Base-by-base conservation (phyloP, 495 filamentous ascomycete species). In the Penicillium taxi region DNA sequence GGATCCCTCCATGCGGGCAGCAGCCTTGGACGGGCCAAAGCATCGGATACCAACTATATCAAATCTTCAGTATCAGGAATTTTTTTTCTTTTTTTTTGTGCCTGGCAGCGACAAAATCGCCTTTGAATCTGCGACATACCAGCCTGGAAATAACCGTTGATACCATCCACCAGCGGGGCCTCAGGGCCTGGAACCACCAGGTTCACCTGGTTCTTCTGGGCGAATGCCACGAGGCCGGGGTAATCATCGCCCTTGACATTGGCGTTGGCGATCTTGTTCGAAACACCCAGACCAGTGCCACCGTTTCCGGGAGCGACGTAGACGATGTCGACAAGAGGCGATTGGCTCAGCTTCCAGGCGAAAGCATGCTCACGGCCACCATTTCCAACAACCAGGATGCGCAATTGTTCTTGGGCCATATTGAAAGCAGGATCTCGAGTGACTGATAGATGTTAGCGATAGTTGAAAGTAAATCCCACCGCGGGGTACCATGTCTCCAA, bases 281-380 rank as follows among this genome's bases (percentile, higher is more conserved):
- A 69, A 27, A 65, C 66, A 32, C 61, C 66, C 23, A 54, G 49
- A 15, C 79, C 84, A 21, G 90, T 96, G 26, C 93, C 93, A 34
- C 91, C 91, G 54, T 98, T 98, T 36, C 91, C 91, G 39, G 75
- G 64, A 41, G 63, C 66, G 42, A 72, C 65, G 42, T 66, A 69
- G 41, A 72, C 55, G 29, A 57, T 57, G 42, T 66, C 58, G 35
- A 70, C 70, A 26, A 71, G 64, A 29, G 75, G 65, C 12, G 88
- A 95, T 56, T 94, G 82, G 48, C 77, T 76, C 20, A 96, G 69
- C 61, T 93, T 96, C 90, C 89, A 96, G 25, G 90, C 88, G 26
- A 95, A 71, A 23, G 91, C 86, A 68, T 96, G 86, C 63, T 98
- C 91, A 50, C 91, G 75, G 33, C 91, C 91, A 37, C 91, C 91